Base-by-base conservation (phyloP, 805 yeast species). In the Candida mattraensis region DNA sequence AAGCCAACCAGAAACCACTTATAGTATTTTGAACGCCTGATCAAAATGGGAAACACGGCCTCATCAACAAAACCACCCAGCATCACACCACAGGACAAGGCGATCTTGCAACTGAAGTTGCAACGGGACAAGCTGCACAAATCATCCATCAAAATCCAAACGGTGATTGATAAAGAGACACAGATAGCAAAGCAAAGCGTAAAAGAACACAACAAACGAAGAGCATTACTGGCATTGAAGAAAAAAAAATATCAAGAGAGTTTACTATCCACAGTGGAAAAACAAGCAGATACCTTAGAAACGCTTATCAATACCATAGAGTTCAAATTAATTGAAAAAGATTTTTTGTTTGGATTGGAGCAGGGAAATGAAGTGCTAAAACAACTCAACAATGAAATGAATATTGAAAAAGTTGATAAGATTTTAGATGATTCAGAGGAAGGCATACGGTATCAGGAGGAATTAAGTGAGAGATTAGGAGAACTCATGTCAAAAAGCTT, bases 321-420 rank as follows among this genome's bases (percentile, higher is more conserved):
- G 60, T 88, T 87, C 64, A 91, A 95, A 52, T 63, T 87, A 39
- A 80, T 93, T 20, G 98, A 93, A 56, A 78, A 79, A 44, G 95
- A 88, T 51, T 88, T 93, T 26, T 48, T 89, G 3, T 74, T 73
- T 40, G 96, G 97, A 0, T 65, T 93, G 19, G 71, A 80, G 48
- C 80, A 83, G 46, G 98, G 99, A 16, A 88, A 84, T 53, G 63
- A 70, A 33, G 86, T 87, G 9, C 71, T 93, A 48, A 80, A 74
- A 46, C 78, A 76, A 48, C 68, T 93, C 41, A 93, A 93, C 58
- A 64, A 66, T 30, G 96, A 91, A 50, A 76, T 89, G 76, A 78
- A 76, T 22, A 54, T 85, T 12, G 89, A 84, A 20, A 76, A 76
- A 48, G 83, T 88, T n/a, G 96, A 89, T 47, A 73, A 70, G 51